Evolutionary conservation across 345 rosid genomes (phyloP), one percentile per base, ranked within the genome.

Genomic region (Excoecaria cochinchinensis): DNA sequence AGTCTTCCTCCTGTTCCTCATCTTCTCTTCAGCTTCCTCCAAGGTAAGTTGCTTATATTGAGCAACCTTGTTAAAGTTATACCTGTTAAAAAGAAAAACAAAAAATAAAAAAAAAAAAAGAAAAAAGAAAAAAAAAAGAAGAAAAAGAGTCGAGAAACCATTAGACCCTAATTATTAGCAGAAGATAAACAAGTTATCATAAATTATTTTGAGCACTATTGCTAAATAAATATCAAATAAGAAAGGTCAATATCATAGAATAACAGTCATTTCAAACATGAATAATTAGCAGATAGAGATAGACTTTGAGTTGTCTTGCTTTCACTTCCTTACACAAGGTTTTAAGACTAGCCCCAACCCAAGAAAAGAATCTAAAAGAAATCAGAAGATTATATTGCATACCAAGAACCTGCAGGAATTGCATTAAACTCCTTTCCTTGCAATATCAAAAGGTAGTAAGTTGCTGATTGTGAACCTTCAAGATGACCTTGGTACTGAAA

Each of bases 1-100:
- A 0, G 97, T 95, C 82, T 91, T 95, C 71, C 95, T 88, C 86
- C 98, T 84, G 62, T 93, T 95, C 85, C 76, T 90, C 93, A 95
- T 95, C 88, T 93, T 95, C 87, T 93, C 99, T 80, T 95, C 98
- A 1, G 98, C 99, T 84, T 95, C 99, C 84, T 95, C 99, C 81
- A 93, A 78, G 1, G 99, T 95, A 69, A 95, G 97, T 76, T 93
- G 97, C 84, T 95, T 95, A 85, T 95, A 95, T 70, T 93, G 99
- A 5, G 97, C 97, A 81, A 93, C 93, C 88, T 95, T 95, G 71
- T 70, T 71, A 36, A 77, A 77, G 75, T 71, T 77, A 44, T 71
- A 77, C 76, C 80, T 77, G 63, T 52, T 4, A 14, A 56, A 55
- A 47, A n/a, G n/a, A n/a, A n/a, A n/a, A n/a, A n/a, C n/a, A n/a